phyloP scores from a whole-genome alignment of 495 filamentous ascomycete genomes.

The Aspergillus steynii region DNA sequence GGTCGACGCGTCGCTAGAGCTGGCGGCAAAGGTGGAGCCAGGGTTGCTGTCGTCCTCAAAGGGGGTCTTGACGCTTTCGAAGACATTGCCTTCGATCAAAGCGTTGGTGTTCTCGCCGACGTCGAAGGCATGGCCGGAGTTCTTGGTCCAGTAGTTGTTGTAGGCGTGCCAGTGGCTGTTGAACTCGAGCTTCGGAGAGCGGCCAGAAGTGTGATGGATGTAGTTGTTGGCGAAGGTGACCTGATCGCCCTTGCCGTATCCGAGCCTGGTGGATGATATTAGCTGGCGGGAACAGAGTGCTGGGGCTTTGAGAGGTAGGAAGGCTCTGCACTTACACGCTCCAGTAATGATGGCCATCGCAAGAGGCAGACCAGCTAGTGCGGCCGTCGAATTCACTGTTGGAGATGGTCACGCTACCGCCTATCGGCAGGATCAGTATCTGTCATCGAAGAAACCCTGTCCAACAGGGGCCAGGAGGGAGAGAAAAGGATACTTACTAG shows the following conservation, averaged over 20 bases:
- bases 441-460: not conserved
- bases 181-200: constrained; percentile 50
- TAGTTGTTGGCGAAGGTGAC: constrained; percentile 39
- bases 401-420: constrained; percentile 33
- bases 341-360: constrained; percentile 59
- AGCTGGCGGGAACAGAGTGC: not conserved
- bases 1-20: constrained; percentile 18
- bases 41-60: constrained; percentile 20
- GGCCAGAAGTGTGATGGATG: constrained; percentile 54
- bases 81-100: constrained; percentile 35
- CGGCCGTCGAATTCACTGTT: constrained; percentile 51
- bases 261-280: constrained; percentile 20
- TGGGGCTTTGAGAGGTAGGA: not conserved
- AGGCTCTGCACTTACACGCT: constrained; percentile 29
- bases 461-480: not conserved
- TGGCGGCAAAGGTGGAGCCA: constrained; percentile 26
- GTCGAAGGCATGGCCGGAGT: constrained; percentile 37
- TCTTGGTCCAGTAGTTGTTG: constrained; percentile 42
- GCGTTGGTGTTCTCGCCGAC: constrained; percentile 23
- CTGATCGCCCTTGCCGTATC: constrained; percentile 31
- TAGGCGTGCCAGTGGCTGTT: constrained; percentile 46
- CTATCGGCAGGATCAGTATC: constrained; percentile 8
- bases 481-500: constrained; percentile 19
- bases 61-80: constrained; percentile 30
- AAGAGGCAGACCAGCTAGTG: constrained; percentile 51